Conservation (phyloP, 495 filamentous ascomycete species). For the Amorphotheca resinae region DNA sequence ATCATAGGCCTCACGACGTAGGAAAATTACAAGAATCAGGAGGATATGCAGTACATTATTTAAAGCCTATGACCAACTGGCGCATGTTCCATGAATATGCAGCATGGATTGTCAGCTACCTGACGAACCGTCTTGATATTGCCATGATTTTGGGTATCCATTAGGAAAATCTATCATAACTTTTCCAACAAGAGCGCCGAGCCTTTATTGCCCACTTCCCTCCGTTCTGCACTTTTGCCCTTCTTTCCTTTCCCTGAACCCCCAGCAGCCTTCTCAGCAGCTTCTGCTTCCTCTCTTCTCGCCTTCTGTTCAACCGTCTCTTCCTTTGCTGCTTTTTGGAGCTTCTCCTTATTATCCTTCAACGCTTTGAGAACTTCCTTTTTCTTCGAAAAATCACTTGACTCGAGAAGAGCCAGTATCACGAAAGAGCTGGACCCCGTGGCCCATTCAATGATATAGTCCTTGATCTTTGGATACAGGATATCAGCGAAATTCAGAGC, state of each 20-base stretch:
- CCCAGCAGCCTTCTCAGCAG: slow-evolving; percentile 20
- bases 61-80: no score
- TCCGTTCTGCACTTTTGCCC: slow-evolving; percentile 22
- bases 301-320: slow-evolving; percentile 29
- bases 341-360: slow-evolving; percentile 41
- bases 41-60: no score
- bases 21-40: no score
- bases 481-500: slow-evolving; percentile 66
- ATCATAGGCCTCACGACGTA: no score
- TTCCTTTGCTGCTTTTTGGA: slow-evolving; percentile 36
- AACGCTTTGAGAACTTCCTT: slow-evolving; percentile 51
- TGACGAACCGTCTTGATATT: not conserved
- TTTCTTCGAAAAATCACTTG: slow-evolving; percentile 58
- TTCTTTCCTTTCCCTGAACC: slow-evolving; percentile 31
- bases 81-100: no score
- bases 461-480: slow-evolving; percentile 64
- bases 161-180: slow-evolving; percentile 16
- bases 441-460: slow-evolving; percentile 73
- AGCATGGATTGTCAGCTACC: no score
- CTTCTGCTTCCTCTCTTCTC: slow-evolving; percentile 20
- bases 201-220: slow-evolving; percentile 38
- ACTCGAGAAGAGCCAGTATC: slow-evolving; percentile 66
- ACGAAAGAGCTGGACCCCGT: slow-evolving; percentile 72
- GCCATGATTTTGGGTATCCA: not conserved
- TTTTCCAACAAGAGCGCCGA: slow-evolving; percentile 42